Base-by-base conservation (phyloP, 2,329 filamentous ascomycete genomes). In the Trichoderma simmonsii region DNA sequence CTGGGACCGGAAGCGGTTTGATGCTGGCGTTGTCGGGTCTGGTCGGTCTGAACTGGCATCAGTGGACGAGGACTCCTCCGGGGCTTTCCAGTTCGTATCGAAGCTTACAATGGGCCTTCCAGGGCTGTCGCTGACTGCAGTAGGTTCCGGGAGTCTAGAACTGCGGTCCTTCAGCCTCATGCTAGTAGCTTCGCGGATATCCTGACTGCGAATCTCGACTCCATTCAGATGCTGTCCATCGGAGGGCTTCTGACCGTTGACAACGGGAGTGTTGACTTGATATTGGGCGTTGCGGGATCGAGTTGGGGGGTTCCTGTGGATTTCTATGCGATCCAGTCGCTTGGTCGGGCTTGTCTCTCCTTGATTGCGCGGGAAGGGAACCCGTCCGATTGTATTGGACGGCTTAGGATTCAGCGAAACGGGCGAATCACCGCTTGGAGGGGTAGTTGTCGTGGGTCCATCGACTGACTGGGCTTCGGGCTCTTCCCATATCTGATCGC, bases 91-190 rank as follows among this genome's bases (percentile, higher is more conserved):
- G 80, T 92, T 89, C 78, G 89, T 89, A 83, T 97, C 89, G 87
- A 98, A 98, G 87, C 95, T 98, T 86, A 98, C 95, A 86, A 98
- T 98, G 74, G 95, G 95, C 80, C 95, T 90, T 77, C 94, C 94
- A 77, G 93, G 92, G 79, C 88, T 92, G 84, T 98, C 92, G 84
- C 94, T 98, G 82, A 98, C 95, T 78, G 93, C 91, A 70, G 93
- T 93, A 75, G 95, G 95, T 78, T 92, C 95, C 32, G 95, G 95
- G 74, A 98, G 86, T 80, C 93, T 97, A 71, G 90, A 83, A 82
- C 94, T 98, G 79, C 95, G 91, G 81, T 97, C 94, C 80, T 90
- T 94, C 75, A 96, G 85, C 80, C 86, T 92, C 89, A 97, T 97
- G 82, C 93, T 96, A 8, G 95, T 98, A 70, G 95, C 95, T 75